Conservation (phyloP, 2,329 filamentous ascomycete species). For the Camptophora hylomeconis region DNA sequence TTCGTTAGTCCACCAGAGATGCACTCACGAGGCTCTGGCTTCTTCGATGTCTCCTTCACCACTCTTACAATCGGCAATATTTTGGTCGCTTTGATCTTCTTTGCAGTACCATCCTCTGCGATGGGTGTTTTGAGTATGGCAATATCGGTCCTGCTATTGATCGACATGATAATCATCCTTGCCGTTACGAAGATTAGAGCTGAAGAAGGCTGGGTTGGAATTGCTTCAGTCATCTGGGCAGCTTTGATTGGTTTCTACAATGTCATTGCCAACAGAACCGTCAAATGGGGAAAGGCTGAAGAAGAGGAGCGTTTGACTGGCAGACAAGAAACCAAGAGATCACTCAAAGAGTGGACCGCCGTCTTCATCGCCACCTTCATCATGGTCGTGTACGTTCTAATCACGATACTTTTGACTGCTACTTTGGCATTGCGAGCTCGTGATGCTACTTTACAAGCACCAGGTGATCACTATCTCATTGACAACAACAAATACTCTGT, state of each 20-base stretch:
- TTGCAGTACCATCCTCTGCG: conserved; percentile 66
- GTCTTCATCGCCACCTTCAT: conserved; percentile 64
- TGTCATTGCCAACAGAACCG: conserved; percentile 63
- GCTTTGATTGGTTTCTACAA: conserved; percentile 68
- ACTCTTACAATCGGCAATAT: conserved; percentile 66
- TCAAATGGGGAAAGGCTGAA: conserved; percentile 82
- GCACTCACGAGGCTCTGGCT: conserved; percentile 78
- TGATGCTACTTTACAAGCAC: conserved; percentile 60
- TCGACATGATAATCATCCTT: conserved; percentile 69
- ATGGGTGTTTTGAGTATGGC: conserved; percentile 61
- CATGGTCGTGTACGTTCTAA: conserved; percentile 52
- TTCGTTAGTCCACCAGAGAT: conserved; percentile 86
- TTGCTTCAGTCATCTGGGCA: conserved; percentile 72
- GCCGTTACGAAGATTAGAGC: conserved; percentile 59
- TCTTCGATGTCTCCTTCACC: conserved; percentile 76
- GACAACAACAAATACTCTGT: conserved; percentile 75
- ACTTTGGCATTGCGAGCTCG: conserved; percentile 68
- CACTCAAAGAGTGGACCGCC: conserved; percentile 69
- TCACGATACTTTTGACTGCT: conserved; percentile 61
- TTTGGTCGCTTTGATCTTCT: conserved; percentile 70
- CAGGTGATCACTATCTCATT: conserved; percentile 66
- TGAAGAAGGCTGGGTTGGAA: conserved; percentile 88
- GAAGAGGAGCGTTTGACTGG: conserved; percentile 90
- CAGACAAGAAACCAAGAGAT: conserved; percentile 70
- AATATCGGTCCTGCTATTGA: conserved; percentile 52